Base-by-base conservation (phyloP, 2,329 filamentous ascomycete species). In the Pseudogymnoascus sp. region DNA sequence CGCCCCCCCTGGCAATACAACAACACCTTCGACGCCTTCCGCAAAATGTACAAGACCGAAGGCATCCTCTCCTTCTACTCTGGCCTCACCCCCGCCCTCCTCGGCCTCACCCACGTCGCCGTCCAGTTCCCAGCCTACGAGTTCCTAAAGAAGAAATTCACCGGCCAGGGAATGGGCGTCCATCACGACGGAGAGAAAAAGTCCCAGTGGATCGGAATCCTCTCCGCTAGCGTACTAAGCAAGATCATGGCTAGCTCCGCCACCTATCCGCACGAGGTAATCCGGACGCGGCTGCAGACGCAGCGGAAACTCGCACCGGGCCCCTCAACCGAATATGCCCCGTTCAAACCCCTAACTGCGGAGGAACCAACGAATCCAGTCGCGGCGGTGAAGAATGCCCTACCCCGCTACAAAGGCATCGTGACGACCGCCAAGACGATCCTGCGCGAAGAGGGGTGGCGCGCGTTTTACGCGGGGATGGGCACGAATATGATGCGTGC, bases 61-160 rank as follows among this genome's bases (percentile, higher is more conserved):
- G 95, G 95, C 59, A 76, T 99, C 40, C 78, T 85, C 4, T 93
- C 93, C 0, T 99, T 99, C 74, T 99, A 99, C 76, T 96, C 95
- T 0, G 95, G 95, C 10, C 84, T 99, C 36, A 91, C 92, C 0
- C 95, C 95, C 0, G 95, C 95, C 1, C 82, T 99, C 5, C 84
- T 99, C 4, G 95, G 95, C 5, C 82, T 99, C 62, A 91, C 92
- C 0, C 95, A 99, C 73, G 95, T 99, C 40, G 95, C 95, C 18
- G 95, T 99, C 18, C 95, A 99, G 73, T 97, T 99, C 69, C 95
- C 95, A 0, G 85, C 95, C 0, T 99, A 99, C 72, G 95, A 99
- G 75, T 96, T 86, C 72, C 83, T 99, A 73, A 96, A 96, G 77
- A 90, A 86, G 71, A 86, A 83, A 65, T 96, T 99, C 71, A 97